Conservation (phyloP, 2,329 filamentous ascomycete genomes). For the Fusarium metavorans region DNA sequence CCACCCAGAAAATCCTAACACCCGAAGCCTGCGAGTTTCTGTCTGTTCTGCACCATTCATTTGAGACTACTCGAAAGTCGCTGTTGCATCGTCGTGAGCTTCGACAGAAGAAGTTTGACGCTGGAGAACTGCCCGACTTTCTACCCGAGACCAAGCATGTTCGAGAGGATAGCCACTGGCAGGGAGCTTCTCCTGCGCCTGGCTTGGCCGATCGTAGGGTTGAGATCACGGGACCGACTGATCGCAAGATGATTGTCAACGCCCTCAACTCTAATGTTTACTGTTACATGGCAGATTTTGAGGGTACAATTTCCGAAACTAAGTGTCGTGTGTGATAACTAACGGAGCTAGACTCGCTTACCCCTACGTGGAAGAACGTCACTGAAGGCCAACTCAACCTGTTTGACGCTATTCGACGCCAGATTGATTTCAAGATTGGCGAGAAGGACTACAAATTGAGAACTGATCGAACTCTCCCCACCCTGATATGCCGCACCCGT, state of each 20-base stretch:
- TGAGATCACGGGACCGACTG: constrained; percentile 97
- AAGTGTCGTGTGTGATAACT: not conserved
- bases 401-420: constrained; percentile 92
- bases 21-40: constrained; percentile 93
- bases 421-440: constrained; percentile 96
- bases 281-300: constrained; percentile 99
- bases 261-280: constrained; percentile 95
- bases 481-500: constrained; percentile 92
- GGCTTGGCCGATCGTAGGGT: constrained; percentile 93
- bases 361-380: constrained; percentile 99
- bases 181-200: constrained; percentile 90
- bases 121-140: constrained; percentile 90
- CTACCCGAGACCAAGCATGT: constrained; percentile 95
- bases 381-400: constrained; percentile 98
- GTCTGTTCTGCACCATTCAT: constrained; percentile 92
- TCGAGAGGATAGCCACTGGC: constrained; percentile 94
- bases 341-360: constrained; percentile 79
- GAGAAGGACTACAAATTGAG: constrained; percentile 97
- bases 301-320: constrained; percentile 70
- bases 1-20: constrained; percentile 79
- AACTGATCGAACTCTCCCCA: constrained; percentile 85
- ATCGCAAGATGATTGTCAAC: constrained; percentile 99
- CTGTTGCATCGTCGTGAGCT: constrained; percentile 87
- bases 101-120: constrained; percentile 93
- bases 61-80: constrained; percentile 88